phyloP scores from a whole-genome alignment of 208 protist genomes.

The Crithidia bombi region DNA sequence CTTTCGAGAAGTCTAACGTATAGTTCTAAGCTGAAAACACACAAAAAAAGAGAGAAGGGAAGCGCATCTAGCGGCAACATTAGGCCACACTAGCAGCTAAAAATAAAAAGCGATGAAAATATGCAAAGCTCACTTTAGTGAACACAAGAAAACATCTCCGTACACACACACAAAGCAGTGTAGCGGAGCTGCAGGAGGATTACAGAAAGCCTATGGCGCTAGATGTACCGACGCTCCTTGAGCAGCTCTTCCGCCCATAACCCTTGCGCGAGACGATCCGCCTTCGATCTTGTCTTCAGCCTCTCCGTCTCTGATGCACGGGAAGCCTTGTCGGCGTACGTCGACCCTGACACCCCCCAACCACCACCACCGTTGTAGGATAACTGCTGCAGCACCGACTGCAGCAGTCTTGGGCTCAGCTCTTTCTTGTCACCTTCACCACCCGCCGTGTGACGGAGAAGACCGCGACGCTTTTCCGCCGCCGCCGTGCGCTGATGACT shows the following conservation, averaged over 20 bases:
- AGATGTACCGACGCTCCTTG: slow-evolving; percentile 33
- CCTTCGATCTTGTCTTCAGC: not conserved
- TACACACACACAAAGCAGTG: too few relatives aligned
- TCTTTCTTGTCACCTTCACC: not conserved
- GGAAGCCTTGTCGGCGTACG: not conserved
- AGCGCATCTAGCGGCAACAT: too few relatives aligned
- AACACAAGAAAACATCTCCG: too few relatives aligned
- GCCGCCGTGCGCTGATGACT: not conserved
- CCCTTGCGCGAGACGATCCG: slow-evolving; percentile 53
- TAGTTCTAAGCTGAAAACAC: too few relatives aligned
- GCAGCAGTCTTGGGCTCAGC: slow-evolving; percentile 14
- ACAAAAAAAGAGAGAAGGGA: too few relatives aligned
- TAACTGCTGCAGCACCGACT: slow-evolving; percentile 13
- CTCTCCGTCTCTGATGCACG: not conserved
- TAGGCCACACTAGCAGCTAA: too few relatives aligned
- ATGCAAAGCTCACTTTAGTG: too few relatives aligned
- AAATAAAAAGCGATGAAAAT: too few relatives aligned
- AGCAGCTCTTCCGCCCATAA: slow-evolving; percentile 72
- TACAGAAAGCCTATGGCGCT: too few relatives aligned
- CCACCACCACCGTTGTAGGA: not conserved
- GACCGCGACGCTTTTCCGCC: not conserved
- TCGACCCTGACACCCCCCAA: not conserved
- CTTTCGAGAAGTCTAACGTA: too few relatives aligned
- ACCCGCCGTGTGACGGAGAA: not conserved
- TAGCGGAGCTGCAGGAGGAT: too few relatives aligned